A percentile compares a stretch with the other conserved stretches of the same genome.
phyloP scores from a whole-genome alignment of 768 basidiomycete species.

The Coprinellus aureogranulatus region DNA sequence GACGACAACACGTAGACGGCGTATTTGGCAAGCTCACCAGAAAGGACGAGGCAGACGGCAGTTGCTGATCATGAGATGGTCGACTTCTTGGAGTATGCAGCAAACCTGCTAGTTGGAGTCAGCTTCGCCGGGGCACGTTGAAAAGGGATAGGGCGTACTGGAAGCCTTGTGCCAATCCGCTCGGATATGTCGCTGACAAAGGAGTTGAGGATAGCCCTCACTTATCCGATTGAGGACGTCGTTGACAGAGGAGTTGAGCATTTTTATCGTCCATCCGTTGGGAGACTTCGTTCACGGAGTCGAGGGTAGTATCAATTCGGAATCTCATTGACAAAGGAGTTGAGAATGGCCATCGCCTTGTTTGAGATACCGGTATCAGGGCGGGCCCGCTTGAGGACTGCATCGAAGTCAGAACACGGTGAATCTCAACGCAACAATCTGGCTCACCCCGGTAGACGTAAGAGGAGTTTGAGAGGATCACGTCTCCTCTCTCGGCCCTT shows the following conservation, averaged over 20 bases:
- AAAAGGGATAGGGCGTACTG: conserved; percentile 47
- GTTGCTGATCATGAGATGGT: conserved; percentile 99
- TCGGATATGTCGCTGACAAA: conserved; percentile 97
- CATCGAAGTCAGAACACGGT: neutral
- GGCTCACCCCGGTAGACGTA: too few species aligned
- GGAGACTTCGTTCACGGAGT: too few species aligned
- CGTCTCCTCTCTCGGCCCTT: conserved; percentile 87
- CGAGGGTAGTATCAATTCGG: too few species aligned
- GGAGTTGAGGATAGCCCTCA: conserved; percentile 94
- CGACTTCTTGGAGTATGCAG: conserved; percentile 97
- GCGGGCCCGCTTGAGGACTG: conserved; percentile 95
- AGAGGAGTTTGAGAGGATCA: too few species aligned
- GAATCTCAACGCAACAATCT: too few species aligned
- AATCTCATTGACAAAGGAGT: conserved; percentile 97
- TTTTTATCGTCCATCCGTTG: conserved; percentile 96
- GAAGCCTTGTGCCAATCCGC: conserved; percentile 92
- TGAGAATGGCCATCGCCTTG: conserved; percentile 96
- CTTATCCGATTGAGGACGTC: too few species aligned
- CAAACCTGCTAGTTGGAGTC: conserved; percentile 61
- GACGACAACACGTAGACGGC: conserved; percentile 60
- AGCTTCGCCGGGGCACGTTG: neutral
- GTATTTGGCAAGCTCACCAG: conserved; percentile 97
- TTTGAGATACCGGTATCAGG: conserved; percentile 99
- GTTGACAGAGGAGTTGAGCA: conserved; percentile 93
- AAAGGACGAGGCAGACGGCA: conserved; percentile 92